Base-by-base conservation (phyloP, 352 stramenopile species). In the Thalassiosira exigua region DNA sequence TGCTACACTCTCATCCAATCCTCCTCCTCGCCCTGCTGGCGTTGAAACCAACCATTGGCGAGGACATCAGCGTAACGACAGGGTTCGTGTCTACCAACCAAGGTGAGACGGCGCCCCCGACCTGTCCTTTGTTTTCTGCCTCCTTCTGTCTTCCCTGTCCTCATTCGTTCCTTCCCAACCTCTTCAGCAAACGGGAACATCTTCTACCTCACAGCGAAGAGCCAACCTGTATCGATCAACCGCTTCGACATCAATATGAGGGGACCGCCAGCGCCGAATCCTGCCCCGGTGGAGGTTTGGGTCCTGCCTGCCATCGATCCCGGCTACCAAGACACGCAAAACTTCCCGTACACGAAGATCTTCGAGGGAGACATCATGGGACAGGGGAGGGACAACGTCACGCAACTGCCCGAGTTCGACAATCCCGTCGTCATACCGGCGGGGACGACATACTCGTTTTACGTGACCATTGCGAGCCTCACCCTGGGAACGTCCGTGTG, bases 171-270 rank as follows among this genome's bases (percentile, higher is more conserved):
- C 14, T 14, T 44, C 36, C 14, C 36, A 44, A 7, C 14, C 36
- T 7, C 36, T 14, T 14, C 36, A 44, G 60, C 32, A 27, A 50
- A 69, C 46, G 60, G 60, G 1, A 60, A 50, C 44, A 59, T 69
- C 21, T 69, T 69, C 24, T 42, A 54, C 22, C 56, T 69, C n/a
- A 19, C 0, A 21, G 60, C 60, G 27, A 69, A 69, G 46, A 32
- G 24, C 27, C n/a, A 59, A 54, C 42, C 60, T 1, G 50, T 69
- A 14, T 22, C 46, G n/a, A 57, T 69, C 39, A 50, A 29, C 22
- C 14, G 44, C 22, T 27, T 69, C 46, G 32, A 46, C 42, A 59
- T 69, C 60, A 59, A 60, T 24, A 54, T 69, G 26, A 29, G n/a
- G 24, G 32, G 36, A 7, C 36, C 36, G 36, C 36, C 36, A 44